These are phyloP conservation scores for Stachybotrys chartarum DNA, from an alignment of 2,329 filamentous ascomycete genomes.

Conservation along the genomic window DNA sequence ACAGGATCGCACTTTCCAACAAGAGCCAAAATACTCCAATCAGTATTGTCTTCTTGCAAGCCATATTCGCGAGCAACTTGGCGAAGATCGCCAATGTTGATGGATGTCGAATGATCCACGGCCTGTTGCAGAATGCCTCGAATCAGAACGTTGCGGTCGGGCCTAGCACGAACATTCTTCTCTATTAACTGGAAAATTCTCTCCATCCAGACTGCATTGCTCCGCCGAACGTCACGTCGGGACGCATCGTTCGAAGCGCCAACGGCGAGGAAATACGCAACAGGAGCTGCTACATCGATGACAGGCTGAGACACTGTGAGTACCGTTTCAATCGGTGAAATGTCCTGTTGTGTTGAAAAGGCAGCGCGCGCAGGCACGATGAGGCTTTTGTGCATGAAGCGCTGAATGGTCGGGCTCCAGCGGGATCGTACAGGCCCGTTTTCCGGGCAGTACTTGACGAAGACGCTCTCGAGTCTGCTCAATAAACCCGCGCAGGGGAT, in stretches of 20 bases:
- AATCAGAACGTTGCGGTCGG: slow-evolving; percentile 19
- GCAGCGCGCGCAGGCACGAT: slow-evolving; percentile 42
- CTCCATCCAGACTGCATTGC: slow-evolving; percentile 30
- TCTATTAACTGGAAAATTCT: slow-evolving; percentile 25
- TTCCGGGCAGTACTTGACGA: slow-evolving; percentile 7
- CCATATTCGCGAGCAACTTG: slow-evolving; percentile 35
- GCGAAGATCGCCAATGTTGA: slow-evolving; percentile 34
- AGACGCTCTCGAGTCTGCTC: slow-evolving; percentile 28
- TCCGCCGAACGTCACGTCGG: slow-evolving; percentile 22
- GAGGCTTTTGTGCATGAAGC: slow-evolving; percentile 42
- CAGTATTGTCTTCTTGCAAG: slow-evolving; percentile 21
- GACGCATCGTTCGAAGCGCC: slow-evolving; percentile 13
- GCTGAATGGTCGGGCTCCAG: slow-evolving; percentile 41
- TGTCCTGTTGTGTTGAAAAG: slow-evolving; percentile 35
- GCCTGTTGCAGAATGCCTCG: slow-evolving; percentile 22
- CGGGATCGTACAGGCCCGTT: slow-evolving; percentile 9
- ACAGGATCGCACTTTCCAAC: slow-evolving; percentile 39
- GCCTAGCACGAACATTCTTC: slow-evolving; percentile 11
- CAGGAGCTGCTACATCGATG: slow-evolving; percentile 29
- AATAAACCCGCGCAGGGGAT: slow-evolving; percentile 28
- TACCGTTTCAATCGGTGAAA: slow-evolving; percentile 32
- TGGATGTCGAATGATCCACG: slow-evolving; percentile 18
- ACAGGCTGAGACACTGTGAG: slow-evolving; percentile 29
- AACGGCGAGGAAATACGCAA: slow-evolving; percentile 37
- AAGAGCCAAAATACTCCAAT: slow-evolving; percentile 35